Conservation (phyloP, 805 yeast species). For the Hanseniaspora nectarophila region DNA sequence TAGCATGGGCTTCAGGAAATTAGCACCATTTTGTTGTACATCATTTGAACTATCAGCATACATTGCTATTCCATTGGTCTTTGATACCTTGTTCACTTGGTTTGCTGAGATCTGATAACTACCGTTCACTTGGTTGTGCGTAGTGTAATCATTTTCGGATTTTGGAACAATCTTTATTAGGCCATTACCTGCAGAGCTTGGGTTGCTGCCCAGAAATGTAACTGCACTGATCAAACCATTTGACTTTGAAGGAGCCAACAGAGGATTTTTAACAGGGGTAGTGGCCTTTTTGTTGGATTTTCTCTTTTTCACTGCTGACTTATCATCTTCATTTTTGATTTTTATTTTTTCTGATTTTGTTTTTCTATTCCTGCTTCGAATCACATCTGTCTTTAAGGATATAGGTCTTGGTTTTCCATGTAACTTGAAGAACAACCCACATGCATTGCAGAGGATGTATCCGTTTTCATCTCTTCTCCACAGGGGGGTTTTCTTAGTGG, state of each 20-base stretch:
- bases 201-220: neutral
- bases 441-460: conserved; percentile 84
- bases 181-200: neutral
- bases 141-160: neutral
- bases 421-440: conserved; percentile 76
- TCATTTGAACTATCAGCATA: neutral
- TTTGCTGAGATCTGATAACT: neutral
- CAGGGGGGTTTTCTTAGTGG: conserved; percentile 83
- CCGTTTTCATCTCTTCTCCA: conserved; percentile 94
- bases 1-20: neutral
- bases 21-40: neutral
- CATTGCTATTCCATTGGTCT: neutral
- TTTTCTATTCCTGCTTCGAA: conserved; percentile 79
- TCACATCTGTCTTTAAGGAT: conserved; percentile 79
- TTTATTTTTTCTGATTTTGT: conserved; percentile 21
- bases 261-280: neutral
- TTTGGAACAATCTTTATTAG: conserved; percentile 11
- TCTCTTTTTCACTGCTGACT: neutral
- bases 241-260: neutral
- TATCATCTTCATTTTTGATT: neutral
- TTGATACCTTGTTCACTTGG: neutral
- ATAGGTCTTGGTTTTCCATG: conserved; percentile 92
- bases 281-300: neutral
- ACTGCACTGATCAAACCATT: conserved; percentile 9
- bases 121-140: neutral